phyloP scores from a whole-genome alignment of 2,329 filamentous ascomycete species.

The Parafenestella ontariensis region DNA sequence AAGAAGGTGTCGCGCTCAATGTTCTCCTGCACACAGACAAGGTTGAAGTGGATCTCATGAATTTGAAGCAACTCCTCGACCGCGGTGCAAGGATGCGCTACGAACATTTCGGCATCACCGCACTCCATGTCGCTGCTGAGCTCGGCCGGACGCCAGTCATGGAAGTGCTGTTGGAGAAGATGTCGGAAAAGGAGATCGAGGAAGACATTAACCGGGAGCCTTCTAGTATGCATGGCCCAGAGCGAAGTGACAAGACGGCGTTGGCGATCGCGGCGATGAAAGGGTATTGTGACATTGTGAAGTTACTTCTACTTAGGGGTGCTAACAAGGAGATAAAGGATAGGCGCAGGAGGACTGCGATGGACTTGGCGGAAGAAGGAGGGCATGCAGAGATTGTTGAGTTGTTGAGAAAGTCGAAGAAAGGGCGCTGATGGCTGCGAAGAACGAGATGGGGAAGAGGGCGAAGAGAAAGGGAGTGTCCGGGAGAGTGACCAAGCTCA shows the following conservation, averaged over 20 bases:
- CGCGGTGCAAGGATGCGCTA: neutral
- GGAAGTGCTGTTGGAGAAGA: neutral
- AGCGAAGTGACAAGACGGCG: neutral
- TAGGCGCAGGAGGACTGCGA: neutral
- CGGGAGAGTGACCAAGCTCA: too few relatives aligned
- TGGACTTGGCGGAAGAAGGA: neutral
- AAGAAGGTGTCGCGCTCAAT: neutral
- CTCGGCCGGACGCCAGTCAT: neutral
- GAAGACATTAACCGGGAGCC: neutral
- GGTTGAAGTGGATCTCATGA: neutral
- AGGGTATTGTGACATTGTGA: neutral
- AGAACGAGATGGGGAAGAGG: neutral
- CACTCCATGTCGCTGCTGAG: slow-evolving; percentile 1
- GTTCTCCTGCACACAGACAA: neutral
- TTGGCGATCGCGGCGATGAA: neutral
- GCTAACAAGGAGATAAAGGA: neutral
- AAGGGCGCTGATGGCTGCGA: neutral
- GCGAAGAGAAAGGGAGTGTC: neutral
- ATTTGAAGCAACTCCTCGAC: neutral
- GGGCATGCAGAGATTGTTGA: neutral
- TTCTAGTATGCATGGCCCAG: neutral
- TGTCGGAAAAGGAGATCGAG: neutral
- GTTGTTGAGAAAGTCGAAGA: neutral
- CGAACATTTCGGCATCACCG: slow-evolving; percentile 1
- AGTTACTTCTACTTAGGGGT: neutral